These are phyloP conservation scores for Lophium mytilinum DNA, from an alignment of 495 filamentous ascomycete species.

Conservation along the genomic window DNA sequence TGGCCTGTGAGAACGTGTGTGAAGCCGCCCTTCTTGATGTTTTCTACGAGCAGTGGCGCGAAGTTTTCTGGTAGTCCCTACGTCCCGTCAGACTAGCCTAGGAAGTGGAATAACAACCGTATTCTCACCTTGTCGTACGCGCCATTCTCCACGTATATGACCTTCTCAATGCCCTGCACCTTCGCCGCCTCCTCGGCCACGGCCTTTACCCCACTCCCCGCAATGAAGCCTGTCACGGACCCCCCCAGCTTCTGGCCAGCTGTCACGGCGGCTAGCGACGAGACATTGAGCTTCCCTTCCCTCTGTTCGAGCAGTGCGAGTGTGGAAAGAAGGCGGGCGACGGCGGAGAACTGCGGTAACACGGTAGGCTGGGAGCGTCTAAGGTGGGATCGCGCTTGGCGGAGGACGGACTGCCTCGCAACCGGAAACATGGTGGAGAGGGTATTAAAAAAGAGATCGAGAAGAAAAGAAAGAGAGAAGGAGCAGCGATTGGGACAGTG, in stretches of 20 bases:
- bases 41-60: slow-evolving; percentile 86
- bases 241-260: slow-evolving; percentile 84
- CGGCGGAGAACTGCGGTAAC: slow-evolving; percentile 30
- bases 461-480: not conserved
- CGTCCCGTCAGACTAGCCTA: not conserved
- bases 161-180: slow-evolving; percentile 81
- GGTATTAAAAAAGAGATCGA: not conserved
- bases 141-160: slow-evolving; percentile 77
- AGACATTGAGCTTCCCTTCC: slow-evolving; percentile 74
- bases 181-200: slow-evolving; percentile 85
- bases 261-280: slow-evolving; percentile 77
- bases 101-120: not conserved
- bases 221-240: slow-evolving; percentile 75
- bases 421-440: slow-evolving; percentile 25
- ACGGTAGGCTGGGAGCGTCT: slow-evolving; percentile 19
- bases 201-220: slow-evolving; percentile 68
- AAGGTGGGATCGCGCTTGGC: slow-evolving; percentile 31
- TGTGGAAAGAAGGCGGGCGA: slow-evolving; percentile 72
- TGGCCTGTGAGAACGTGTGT: slow-evolving; percentile 86
- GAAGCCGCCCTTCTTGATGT: slow-evolving; percentile 87
- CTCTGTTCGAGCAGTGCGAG: slow-evolving; percentile 89
- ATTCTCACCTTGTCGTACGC: slow-evolving; percentile 78
- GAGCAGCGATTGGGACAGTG: not conserved
- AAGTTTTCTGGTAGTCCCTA: slow-evolving; percentile 91
- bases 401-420: slow-evolving; percentile 27